Evolutionary conservation across 208 protist species (phyloP).

Genomic region (Wallacemonas sp.): DNA sequence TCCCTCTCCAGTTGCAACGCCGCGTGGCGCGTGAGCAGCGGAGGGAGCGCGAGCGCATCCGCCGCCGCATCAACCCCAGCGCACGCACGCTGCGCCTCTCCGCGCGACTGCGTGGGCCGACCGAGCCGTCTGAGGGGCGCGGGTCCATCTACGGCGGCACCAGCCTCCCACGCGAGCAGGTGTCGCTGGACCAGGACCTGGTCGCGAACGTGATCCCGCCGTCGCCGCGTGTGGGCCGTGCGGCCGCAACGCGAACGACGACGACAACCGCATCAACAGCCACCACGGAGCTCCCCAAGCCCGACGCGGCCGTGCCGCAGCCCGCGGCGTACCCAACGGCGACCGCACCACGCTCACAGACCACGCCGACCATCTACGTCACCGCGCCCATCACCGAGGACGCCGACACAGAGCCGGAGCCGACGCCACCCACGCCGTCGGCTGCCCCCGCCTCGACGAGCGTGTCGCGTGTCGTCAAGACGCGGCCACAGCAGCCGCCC

Average conservation of each 20-base stretch:
- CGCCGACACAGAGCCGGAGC: background rate
- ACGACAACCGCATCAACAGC: background rate
- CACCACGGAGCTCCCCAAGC: background rate
- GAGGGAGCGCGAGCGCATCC: slow-evolving; percentile 30
- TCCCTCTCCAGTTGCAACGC: slow-evolving; percentile 33
- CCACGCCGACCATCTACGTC: background rate
- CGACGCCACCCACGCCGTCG: background rate
- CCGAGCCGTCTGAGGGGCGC: background rate
- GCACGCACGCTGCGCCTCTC: slow-evolving; percentile 12
- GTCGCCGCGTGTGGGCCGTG: background rate
- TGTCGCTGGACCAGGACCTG: background rate
- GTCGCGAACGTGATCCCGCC: background rate
- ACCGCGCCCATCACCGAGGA: background rate
- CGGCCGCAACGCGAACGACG: too few relatives aligned
- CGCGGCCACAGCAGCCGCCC: background rate
- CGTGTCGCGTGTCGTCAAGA: too few relatives aligned
- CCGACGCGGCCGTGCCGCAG: background rate
- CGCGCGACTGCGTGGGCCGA: background rate
- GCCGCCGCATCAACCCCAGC: slow-evolving; percentile 14
- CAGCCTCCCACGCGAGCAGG: too few relatives aligned
- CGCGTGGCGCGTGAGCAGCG: slow-evolving; percentile 39
- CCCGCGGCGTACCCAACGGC: background rate
- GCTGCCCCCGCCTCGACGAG: background rate
- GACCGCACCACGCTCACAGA: background rate
- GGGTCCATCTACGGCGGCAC: background rate